Percentiles rank a stretch among this genome's conserved stretches.
phyloP scores from a whole-genome alignment of 805 yeast species.

The Yarrowia keelungensis region DNA sequence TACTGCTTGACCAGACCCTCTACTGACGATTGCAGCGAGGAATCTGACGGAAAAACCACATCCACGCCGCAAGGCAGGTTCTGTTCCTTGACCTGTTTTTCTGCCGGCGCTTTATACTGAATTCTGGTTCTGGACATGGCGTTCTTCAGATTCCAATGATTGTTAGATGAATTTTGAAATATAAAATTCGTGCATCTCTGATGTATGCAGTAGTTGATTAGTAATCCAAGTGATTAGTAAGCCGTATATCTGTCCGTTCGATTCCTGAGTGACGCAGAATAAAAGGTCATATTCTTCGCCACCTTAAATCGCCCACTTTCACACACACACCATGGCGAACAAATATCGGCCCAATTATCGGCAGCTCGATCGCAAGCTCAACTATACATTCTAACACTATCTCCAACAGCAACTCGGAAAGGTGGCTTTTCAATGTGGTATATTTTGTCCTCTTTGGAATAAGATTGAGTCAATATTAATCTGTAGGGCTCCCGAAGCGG shows the following conservation, averaged over 20 bases:
- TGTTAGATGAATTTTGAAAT: neutral
- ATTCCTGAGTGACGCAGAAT: neutral
- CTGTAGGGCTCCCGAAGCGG: constrained; percentile 10
- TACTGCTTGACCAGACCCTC: constrained; percentile 3
- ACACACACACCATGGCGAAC: too few species aligned
- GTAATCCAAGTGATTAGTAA: neutral
- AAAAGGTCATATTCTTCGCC: too few species aligned
- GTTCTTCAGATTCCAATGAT: too few species aligned
- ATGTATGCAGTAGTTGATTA: neutral
- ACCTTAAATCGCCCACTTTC: too few species aligned
- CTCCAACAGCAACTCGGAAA: neutral
- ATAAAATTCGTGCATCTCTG: constrained; percentile 20
- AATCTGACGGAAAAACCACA: constrained; percentile 20
- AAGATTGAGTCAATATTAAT: constrained; percentile 3
- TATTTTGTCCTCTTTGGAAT: neutral
- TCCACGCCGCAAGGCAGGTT: constrained; percentile 26
- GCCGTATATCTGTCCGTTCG: neutral
- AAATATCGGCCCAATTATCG: too few species aligned
- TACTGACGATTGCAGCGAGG: constrained; percentile 1
- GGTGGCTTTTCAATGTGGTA: constrained; percentile 6
- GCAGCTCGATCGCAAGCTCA: too few species aligned
- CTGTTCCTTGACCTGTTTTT: constrained; percentile 7
- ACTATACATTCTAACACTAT: too few species aligned
- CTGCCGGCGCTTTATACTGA: constrained; percentile 2
- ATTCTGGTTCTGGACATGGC: constrained; percentile 31